These are phyloP conservation scores for Cenchrus fungigraminus DNA, from an alignment of 176 grass and related monocot genomes.

Conservation along the genomic window DNA sequence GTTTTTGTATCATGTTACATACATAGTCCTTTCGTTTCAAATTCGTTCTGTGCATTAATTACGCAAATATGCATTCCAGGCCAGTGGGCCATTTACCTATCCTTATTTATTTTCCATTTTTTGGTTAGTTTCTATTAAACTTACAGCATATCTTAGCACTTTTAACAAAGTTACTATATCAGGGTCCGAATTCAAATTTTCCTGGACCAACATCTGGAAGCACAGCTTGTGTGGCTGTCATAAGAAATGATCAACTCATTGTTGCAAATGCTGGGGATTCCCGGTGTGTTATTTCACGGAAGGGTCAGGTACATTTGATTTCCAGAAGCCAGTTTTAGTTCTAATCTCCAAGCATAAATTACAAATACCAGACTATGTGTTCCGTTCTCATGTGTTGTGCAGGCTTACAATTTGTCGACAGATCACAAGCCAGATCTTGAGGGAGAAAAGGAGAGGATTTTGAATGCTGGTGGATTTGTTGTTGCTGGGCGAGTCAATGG, in stretches of 20 bases:
- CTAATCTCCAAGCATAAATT: constrained; percentile 23
- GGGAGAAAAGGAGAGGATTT: constrained; percentile 79
- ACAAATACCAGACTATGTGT: constrained; percentile 24
- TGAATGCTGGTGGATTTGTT: constrained; percentile 82
- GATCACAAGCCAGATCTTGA: constrained; percentile 97
- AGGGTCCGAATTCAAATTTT: constrained; percentile 88
- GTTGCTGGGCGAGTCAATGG: constrained; percentile 87
- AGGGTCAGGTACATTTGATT: constrained; percentile 68
- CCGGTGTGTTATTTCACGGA: constrained; percentile 92
- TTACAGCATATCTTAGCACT: not conserved
- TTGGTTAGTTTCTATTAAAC: constrained; percentile 20
- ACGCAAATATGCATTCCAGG: not conserved
- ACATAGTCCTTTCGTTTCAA: not conserved
- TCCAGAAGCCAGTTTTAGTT: not conserved
- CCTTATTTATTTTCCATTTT: constrained; percentile 8
- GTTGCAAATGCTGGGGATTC: constrained; percentile 99
- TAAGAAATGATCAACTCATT: constrained; percentile 88
- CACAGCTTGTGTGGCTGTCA: constrained; percentile 92
- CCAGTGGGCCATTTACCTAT: not conserved
- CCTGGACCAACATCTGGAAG: constrained; percentile 83
- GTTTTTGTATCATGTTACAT: constrained; percentile 3
- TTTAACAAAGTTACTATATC: constrained; percentile 38
- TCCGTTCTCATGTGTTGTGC: constrained; percentile 35
- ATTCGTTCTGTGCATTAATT: not conserved
- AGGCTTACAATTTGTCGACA: constrained; percentile 83